phyloP scores from a whole-genome alignment of 2,329 filamentous ascomycete species.

The Botryosphaeria dothidea region DNA sequence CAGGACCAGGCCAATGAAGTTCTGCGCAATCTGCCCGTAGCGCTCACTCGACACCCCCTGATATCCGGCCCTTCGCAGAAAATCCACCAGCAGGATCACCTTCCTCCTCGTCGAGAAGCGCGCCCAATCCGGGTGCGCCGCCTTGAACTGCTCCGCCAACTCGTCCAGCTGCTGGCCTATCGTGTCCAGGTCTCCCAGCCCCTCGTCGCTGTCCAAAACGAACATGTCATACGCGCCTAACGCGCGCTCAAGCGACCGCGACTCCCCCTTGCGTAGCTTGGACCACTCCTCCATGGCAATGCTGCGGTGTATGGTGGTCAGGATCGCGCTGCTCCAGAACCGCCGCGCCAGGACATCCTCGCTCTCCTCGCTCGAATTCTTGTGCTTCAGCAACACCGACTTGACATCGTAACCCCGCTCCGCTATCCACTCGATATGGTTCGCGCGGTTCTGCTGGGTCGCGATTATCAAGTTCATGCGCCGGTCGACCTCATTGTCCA shows the following conservation, averaged over 20 bases:
- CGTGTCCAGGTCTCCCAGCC: slow-evolving; percentile 71
- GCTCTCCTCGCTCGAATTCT: slow-evolving; percentile 56
- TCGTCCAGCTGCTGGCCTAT: slow-evolving; percentile 62
- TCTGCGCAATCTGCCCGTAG: slow-evolving; percentile 82
- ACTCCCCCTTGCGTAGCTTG: slow-evolving; percentile 52
- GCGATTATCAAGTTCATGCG: slow-evolving; percentile 67
- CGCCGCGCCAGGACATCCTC: slow-evolving; percentile 78
- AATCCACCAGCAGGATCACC: slow-evolving; percentile 67
- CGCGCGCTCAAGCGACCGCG: slow-evolving; percentile 68
- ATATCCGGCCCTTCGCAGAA: slow-evolving; percentile 68
- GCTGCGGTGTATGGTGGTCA: slow-evolving; percentile 79
- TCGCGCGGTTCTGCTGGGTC: slow-evolving; percentile 69
- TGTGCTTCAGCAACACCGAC: slow-evolving; percentile 73
- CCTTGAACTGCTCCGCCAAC: slow-evolving; percentile 59
- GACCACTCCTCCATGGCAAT: slow-evolving; percentile 79
- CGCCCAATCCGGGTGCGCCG: slow-evolving; percentile 54
- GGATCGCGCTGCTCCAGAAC: slow-evolving; percentile 71
- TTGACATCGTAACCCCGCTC: slow-evolving; percentile 83
- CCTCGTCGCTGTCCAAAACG: slow-evolving; percentile 63
- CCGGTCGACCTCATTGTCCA: slow-evolving; percentile 35
- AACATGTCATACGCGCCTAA: slow-evolving; percentile 89
- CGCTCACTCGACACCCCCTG: slow-evolving; percentile 70
- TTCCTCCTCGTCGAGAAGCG: slow-evolving; percentile 64
- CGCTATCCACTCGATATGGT: slow-evolving; percentile 70
- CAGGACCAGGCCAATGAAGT: slow-evolving; percentile 81